Conservation (phyloP, 768 basidiomycete species). For the Pleurotus tuber-regium region DNA sequence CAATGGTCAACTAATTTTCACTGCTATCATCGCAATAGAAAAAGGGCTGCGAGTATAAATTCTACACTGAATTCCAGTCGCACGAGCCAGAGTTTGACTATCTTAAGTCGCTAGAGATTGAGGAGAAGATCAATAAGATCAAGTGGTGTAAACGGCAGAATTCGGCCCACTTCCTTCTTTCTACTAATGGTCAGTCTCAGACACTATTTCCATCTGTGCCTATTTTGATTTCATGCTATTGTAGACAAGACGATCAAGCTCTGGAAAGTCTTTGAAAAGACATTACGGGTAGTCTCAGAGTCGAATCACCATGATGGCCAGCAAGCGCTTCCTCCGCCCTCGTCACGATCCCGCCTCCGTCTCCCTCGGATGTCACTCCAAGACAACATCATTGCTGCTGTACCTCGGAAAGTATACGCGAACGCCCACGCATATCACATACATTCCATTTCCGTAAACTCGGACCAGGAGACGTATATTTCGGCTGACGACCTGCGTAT, state of each 20-base stretch:
- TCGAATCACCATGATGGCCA: conserved; percentile 90
- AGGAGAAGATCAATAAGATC: conserved; percentile 99
- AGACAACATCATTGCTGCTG: conserved; percentile 98
- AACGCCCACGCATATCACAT: conserved; percentile 99
- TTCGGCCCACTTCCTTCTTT: conserved; percentile 92
- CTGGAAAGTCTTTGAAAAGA: conserved; percentile 99
- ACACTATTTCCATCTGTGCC: conserved; percentile 7
- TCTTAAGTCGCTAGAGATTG: conserved; percentile 98
- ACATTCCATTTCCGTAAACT: conserved; percentile 99
- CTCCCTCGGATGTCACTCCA: conserved; percentile 91
- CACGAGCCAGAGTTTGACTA: conserved; percentile 99
- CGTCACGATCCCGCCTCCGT: conserved; percentile 57
- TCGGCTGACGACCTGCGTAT: conserved; percentile 97
- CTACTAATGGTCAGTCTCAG: conserved; percentile 83
- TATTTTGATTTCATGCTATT: background rate
- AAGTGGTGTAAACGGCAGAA: conserved; percentile 99
- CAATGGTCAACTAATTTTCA: conserved; percentile 7
- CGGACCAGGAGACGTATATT: conserved; percentile 98
- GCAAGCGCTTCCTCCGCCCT: conserved; percentile 64
- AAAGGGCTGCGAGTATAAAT: conserved; percentile 99
- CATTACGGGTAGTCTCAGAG: conserved; percentile 92
- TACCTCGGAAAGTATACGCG: conserved; percentile 97
- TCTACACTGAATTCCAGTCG: conserved; percentile 99
- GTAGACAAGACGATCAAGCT: conserved; percentile 99
- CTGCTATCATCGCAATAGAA: conserved; percentile 59